phyloP scores from a whole-genome alignment of 352 stramenopile genomes.

The Globisporangium megalacanthum region DNA sequence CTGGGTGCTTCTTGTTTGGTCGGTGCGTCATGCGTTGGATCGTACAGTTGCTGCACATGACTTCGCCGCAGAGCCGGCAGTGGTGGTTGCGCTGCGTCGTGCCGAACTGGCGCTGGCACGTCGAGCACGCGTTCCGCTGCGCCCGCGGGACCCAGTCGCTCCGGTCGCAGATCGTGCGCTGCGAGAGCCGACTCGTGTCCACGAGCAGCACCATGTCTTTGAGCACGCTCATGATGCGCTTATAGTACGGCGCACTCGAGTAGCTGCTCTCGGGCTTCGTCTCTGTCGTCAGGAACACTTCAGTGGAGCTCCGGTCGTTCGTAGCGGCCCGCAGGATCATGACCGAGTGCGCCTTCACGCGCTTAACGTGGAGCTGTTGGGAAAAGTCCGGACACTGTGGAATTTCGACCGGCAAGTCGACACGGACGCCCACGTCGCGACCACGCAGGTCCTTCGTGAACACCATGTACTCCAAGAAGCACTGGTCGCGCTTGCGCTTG shows the following conservation, averaged over 20 bases:
- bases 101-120: conserved; percentile 58
- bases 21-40: conserved; percentile 39
- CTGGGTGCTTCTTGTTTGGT: conserved; percentile 24
- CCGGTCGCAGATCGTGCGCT: conserved; percentile 41
- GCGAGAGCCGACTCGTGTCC: conserved; percentile 62
- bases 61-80: conserved; percentile 72
- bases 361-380: conserved; percentile 43
- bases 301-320: conserved; percentile 31
- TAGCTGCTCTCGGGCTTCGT: conserved; percentile 26
- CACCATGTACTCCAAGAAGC: conserved; percentile 73
- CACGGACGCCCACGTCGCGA: conserved; percentile 62
- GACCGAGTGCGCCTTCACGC: conserved; percentile 47
- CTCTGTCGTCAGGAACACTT: conserved; percentile 59
- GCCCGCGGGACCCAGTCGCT: conserved; percentile 49
- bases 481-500: conserved; percentile 59
- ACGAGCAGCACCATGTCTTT: conserved; percentile 52
- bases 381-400: conserved; percentile 52
- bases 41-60: conserved; percentile 68
- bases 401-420: conserved; percentile 56
- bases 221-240: conserved; percentile 44
- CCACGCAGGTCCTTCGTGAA: conserved; percentile 52
- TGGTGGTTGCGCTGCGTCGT: conserved; percentile 63
- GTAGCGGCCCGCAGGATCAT: conserved; percentile 36
- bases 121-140: conserved; percentile 32
- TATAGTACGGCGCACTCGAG: conserved; percentile 25